phyloP scores from a whole-genome alignment of 805 yeast genomes.

The Isabelozyma gotoi region DNA sequence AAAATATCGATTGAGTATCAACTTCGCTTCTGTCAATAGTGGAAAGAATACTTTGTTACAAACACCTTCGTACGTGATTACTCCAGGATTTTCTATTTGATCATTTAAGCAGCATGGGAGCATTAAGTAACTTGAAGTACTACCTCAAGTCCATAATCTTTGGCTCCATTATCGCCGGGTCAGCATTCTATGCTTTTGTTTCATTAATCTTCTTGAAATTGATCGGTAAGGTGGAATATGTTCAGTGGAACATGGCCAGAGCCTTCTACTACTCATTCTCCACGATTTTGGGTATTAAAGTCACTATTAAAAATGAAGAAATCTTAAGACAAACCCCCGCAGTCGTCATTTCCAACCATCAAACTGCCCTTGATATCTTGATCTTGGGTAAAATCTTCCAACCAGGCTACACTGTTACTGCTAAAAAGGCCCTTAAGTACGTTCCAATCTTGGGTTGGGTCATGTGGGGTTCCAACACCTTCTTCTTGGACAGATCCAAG shows the following conservation, averaged over 20 bases:
- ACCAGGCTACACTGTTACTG: constrained; percentile 85
- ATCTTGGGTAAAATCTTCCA: constrained; percentile 85
- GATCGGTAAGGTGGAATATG: constrained; percentile 71
- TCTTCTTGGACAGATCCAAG: constrained; percentile 82
- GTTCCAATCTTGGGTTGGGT: constrained; percentile 97
- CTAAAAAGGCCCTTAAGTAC: constrained; percentile 79
- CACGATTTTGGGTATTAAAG: constrained; percentile 62
- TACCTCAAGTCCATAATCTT: constrained; percentile 57
- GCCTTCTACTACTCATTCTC: constrained; percentile 69
- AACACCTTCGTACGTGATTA: too few relatives aligned
- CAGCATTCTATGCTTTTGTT: constrained; percentile 75
- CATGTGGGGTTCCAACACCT: constrained; percentile 87
- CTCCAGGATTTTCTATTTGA: background rate
- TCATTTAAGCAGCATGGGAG: background rate
- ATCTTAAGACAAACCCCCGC: constrained; percentile 63
- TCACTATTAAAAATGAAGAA: constrained; percentile 68
- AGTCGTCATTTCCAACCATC: constrained; percentile 84
- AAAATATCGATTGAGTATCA: too few relatives aligned
- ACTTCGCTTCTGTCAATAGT: too few relatives aligned
- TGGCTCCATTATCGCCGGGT: constrained; percentile 49
- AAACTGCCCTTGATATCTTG: constrained; percentile 81
- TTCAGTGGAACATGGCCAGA: constrained; percentile 90
- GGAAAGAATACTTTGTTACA: too few relatives aligned
- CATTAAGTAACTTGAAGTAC: constrained; percentile 39
- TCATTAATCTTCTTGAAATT: constrained; percentile 68